phyloP scores from a whole-genome alignment of 192 early-diverging fungal species.

The Backusella psychrophila region DNA sequence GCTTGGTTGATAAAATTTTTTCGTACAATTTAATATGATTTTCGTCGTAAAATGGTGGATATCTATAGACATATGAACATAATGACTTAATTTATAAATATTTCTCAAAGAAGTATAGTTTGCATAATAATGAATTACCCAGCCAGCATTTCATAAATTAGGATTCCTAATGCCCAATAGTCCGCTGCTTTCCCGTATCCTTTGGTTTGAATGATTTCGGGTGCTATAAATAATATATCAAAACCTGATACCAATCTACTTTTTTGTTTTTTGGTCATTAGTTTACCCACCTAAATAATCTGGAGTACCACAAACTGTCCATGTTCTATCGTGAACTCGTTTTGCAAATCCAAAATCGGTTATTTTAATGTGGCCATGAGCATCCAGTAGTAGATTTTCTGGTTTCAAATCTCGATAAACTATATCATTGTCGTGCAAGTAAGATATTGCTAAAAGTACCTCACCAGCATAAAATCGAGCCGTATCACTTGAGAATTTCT shows the following conservation, averaged over 20 bases:
- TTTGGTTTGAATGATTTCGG: slow-evolving; percentile 83
- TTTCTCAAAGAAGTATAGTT: background rate
- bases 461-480: slow-evolving; percentile 85
- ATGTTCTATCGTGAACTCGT: slow-evolving; percentile 68
- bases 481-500: slow-evolving; percentile 73
- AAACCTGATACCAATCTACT: background rate
- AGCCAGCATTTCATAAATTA: slow-evolving; percentile 88
- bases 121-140: slow-evolving; percentile 39
- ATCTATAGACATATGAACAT: slow-evolving; percentile 13
- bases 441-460: slow-evolving; percentile 77
- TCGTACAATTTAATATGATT: slow-evolving; percentile 87
- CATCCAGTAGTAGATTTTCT: slow-evolving; percentile 71
- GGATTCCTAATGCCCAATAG: slow-evolving; percentile 88
- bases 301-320: slow-evolving; percentile 89
- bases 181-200: slow-evolving; percentile 88
- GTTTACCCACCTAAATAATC: slow-evolving; percentile 62
- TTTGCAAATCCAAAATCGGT: slow-evolving; percentile 94
- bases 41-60: slow-evolving; percentile 86
- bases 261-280: background rate
- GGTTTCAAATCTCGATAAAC: slow-evolving; percentile 90
- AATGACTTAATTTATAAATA: background rate
- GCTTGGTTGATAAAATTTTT: slow-evolving; percentile 75
- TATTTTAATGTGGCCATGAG: slow-evolving; percentile 81
- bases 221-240: slow-evolving; percentile 41
- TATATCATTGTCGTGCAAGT: slow-evolving; percentile 76